A percentile compares a stretch with the other conserved stretches of the same genome.
These are phyloP conservation scores for Phytophthora sp. DNA, from an alignment of 352 stramenopile genomes.

Conservation along the genomic window DNA sequence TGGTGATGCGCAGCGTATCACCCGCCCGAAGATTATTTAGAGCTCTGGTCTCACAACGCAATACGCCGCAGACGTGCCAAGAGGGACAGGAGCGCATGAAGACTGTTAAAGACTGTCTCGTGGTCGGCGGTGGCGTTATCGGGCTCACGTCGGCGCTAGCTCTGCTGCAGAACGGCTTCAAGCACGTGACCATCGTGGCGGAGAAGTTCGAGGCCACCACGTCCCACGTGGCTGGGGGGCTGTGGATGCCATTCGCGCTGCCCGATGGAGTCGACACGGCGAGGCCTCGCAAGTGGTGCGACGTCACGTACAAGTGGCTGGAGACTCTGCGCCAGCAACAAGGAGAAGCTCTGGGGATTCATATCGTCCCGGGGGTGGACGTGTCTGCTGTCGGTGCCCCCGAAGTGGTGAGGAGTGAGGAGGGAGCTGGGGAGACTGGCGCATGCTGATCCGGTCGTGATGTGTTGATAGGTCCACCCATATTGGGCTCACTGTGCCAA, in stretches of 20 bases:
- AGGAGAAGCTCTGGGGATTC: slow-evolving; percentile 51
- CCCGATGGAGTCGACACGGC: slow-evolving; percentile 41
- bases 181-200: slow-evolving; percentile 53
- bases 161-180: slow-evolving; percentile 64
- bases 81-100: slow-evolving; percentile 7
- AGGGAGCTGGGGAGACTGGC: neutral
- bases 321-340: slow-evolving; percentile 38
- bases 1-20: neutral
- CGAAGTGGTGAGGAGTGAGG: slow-evolving; percentile 22
- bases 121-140: slow-evolving; percentile 66
- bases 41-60: too few relatives aligned
- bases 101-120: slow-evolving; percentile 20
- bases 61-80: neutral
- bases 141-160: slow-evolving; percentile 70
- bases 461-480: slow-evolving; percentile 36
- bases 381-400: slow-evolving; percentile 38
- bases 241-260: slow-evolving; percentile 78
- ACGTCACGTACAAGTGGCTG: slow-evolving; percentile 68
- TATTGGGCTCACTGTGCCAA: slow-evolving; percentile 74
- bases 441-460: neutral
- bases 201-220: slow-evolving; percentile 62
- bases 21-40: too few relatives aligned
- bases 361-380: slow-evolving; percentile 56
- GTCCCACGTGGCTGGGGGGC: slow-evolving; percentile 67
- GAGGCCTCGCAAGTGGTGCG: slow-evolving; percentile 61